Percentiles rank a stretch among this genome's conserved stretches.
Evolutionary conservation across 2,329 filamentous ascomycete species (phyloP).

Genomic region (Colletotrichum graminicola): DNA sequence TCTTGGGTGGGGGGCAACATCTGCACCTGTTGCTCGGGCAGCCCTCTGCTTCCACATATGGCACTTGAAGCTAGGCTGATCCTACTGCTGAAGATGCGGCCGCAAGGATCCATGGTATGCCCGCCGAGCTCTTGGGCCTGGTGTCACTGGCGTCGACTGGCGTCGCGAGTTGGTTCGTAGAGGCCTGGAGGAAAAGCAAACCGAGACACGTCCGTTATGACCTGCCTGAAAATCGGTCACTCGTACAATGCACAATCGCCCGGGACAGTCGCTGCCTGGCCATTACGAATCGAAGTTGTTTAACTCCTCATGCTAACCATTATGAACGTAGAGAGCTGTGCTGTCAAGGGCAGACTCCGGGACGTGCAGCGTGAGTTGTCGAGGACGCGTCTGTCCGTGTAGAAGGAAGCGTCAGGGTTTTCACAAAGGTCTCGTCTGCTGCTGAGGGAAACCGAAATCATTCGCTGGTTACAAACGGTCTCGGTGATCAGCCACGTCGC

Average conservation of each 20-base stretch:
- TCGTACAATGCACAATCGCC: background rate
- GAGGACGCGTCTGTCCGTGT: background rate
- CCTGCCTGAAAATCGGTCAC: background rate
- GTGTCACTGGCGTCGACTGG: constrained; percentile 1
- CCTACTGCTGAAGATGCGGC: constrained; percentile 1
- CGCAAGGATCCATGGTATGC: background rate
- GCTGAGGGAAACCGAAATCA: background rate
- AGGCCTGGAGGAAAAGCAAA: constrained; percentile 18
- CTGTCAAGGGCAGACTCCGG: background rate
- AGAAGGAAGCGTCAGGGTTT: background rate
- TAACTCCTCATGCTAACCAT: background rate
- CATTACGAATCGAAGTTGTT: too few species aligned
- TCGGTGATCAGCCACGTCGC: constrained; percentile 5
- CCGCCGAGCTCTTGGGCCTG: background rate
- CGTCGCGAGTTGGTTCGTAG: background rate
- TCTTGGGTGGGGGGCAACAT: constrained; percentile 15
- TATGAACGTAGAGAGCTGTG: background rate
- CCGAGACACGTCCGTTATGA: background rate
- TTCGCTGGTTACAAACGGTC: constrained; percentile 8
- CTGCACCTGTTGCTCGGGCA: constrained; percentile 9
- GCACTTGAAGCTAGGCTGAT: background rate
- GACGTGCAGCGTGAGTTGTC: background rate
- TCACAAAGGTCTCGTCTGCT: background rate
- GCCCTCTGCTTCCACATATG: background rate
- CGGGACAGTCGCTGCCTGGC: background rate